These are phyloP conservation scores for Athelia psychrophila DNA, from an alignment of 1,284 basidiomycete genomes.

Conservation along the genomic window DNA sequence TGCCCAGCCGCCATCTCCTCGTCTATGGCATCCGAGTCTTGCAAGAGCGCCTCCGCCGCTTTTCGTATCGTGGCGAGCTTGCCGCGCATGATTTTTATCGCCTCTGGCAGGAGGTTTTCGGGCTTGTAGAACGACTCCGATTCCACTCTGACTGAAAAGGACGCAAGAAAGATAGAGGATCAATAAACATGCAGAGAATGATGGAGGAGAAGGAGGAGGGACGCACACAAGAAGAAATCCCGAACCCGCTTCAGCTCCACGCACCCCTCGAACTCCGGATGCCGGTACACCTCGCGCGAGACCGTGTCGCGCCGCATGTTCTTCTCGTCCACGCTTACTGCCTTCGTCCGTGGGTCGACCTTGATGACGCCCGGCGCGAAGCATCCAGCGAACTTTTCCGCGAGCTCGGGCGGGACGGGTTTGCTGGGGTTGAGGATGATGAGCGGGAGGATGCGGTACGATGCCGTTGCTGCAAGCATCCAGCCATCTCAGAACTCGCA, in stretches of 20 bases:
- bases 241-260: conserved; percentile 86
- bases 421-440: conserved; percentile 70
- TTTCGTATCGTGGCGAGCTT: conserved; percentile 69
- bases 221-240: conserved; percentile 93
- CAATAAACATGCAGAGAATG: neutral
- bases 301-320: conserved; percentile 87
- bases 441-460: conserved; percentile 90
- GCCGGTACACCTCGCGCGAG: conserved; percentile 89
- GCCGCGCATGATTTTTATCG: conserved; percentile 79
- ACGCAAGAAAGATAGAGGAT: neutral
- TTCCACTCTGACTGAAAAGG: conserved; percentile 76
- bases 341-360: conserved; percentile 56
- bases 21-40: conserved; percentile 22
- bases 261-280: conserved; percentile 86
- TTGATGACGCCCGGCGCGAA: conserved; percentile 91
- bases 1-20: neutral
- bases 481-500: neutral
- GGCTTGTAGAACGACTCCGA: conserved; percentile 88
- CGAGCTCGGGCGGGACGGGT: conserved; percentile 62
- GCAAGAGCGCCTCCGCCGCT: conserved; percentile 55
- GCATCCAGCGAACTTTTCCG: conserved; percentile 81
- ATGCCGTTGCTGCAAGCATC: conserved; percentile 73
- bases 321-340: conserved; percentile 57
- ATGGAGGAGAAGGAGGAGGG: conserved; percentile 16
- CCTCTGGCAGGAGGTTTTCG: conserved; percentile 81